phyloP scores from a whole-genome alignment of 192 early-diverging fungal genomes.

The Linnemannia hyalina region DNA sequence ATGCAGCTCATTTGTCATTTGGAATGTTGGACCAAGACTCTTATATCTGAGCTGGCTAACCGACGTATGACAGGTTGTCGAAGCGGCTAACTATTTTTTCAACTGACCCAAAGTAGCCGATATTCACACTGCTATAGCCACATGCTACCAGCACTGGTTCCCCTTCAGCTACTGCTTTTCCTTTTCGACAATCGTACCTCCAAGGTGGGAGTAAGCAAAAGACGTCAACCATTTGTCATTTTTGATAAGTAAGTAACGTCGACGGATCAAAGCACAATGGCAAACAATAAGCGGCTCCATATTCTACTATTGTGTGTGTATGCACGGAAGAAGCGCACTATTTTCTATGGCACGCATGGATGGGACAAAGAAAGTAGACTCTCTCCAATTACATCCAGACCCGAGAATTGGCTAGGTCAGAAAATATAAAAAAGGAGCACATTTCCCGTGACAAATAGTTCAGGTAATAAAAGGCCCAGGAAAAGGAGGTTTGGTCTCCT shows the following conservation, averaged over 20 bases:
- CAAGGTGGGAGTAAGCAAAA: too few relatives aligned
- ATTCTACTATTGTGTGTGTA: too few relatives aligned
- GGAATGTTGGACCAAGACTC: too few relatives aligned
- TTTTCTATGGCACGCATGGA: neutral
- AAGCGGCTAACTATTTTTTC: neutral
- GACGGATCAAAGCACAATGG: neutral
- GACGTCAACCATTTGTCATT: neutral
- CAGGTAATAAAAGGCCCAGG: neutral
- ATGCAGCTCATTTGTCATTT: too few relatives aligned
- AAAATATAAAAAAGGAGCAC: neutral
- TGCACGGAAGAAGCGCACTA: too few relatives aligned
- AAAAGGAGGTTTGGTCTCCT: neutral
- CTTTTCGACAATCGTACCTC: too few relatives aligned
- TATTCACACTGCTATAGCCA: neutral
- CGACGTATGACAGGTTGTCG: neutral
- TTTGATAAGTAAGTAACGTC: neutral
- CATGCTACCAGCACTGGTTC: neutral
- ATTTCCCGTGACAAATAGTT: neutral
- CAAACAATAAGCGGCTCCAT: neutral
- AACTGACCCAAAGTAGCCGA: neutral
- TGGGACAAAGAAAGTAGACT: neutral
- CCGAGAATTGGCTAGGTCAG: neutral
- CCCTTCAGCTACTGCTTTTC: too few relatives aligned
- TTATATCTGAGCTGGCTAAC: too few relatives aligned
- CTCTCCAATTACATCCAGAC: neutral